A percentile compares a stretch with the other conserved stretches of the same genome.
Evolutionary conservation across 768 basidiomycete species (phyloP).

Genomic region (Podaxis sp.): DNA sequence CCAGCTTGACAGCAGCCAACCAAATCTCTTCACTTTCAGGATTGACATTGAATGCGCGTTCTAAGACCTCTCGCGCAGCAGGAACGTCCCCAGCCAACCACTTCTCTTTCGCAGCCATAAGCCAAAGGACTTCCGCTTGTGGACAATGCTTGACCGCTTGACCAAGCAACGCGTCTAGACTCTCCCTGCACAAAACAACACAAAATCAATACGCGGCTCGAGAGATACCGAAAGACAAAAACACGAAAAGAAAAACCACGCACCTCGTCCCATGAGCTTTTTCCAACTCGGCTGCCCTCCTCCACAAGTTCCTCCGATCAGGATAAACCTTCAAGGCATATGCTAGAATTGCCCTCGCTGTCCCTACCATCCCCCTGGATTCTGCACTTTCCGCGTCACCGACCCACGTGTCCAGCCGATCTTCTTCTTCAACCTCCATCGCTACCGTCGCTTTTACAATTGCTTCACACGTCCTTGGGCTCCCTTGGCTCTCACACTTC

Average conservation of each 20-base stretch:
- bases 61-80: slow-evolving; percentile 86
- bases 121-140: slow-evolving; percentile 93
- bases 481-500: slow-evolving; percentile 81
- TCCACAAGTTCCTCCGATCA: slow-evolving; percentile 81
- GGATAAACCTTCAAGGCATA: slow-evolving; percentile 92
- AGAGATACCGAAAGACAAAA: background rate
- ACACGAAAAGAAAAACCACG: slow-evolving; percentile 3
- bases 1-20: slow-evolving; percentile 95
- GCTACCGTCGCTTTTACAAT: slow-evolving; percentile 92
- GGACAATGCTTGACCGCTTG: slow-evolving; percentile 90
- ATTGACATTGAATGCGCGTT: slow-evolving; percentile 88
- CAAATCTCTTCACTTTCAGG: slow-evolving; percentile 97
- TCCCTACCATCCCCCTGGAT: slow-evolving; percentile 67
- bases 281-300: slow-evolving; percentile 88
- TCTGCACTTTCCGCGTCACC: slow-evolving; percentile 87
- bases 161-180: slow-evolving; percentile 74
- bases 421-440: slow-evolving; percentile 95
- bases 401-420: slow-evolving; percentile 84
- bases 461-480: slow-evolving; percentile 83
- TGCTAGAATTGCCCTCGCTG: slow-evolving; percentile 83
- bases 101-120: slow-evolving; percentile 98
- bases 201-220: background rate
- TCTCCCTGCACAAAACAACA: slow-evolving; percentile 44
- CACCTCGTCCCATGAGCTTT: slow-evolving; percentile 84
- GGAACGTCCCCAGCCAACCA: slow-evolving; percentile 88